Percentiles rank a stretch among this genome's conserved stretches.
phyloP scores from a whole-genome alignment of 2,329 filamentous ascomycete species.

The Diaporthe capsici region DNA sequence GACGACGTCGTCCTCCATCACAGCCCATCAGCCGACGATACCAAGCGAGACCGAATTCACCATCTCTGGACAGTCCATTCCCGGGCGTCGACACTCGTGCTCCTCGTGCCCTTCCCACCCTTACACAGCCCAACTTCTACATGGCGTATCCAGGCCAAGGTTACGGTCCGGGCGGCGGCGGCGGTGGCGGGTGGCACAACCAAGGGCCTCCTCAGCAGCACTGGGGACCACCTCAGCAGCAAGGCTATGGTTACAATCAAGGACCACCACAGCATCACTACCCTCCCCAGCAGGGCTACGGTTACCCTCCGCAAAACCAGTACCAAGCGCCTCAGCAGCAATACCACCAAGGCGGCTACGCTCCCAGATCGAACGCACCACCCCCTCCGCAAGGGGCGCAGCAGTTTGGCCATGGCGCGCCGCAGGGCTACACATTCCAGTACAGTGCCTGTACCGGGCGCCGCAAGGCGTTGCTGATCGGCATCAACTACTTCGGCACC shows the following conservation, averaged over 20 bases:
- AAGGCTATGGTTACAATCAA: constrained; percentile 34
- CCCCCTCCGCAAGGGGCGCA: constrained; percentile 66
- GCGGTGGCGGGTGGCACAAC: constrained; percentile 40
- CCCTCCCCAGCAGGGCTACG: constrained; percentile 34
- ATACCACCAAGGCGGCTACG: constrained; percentile 57
- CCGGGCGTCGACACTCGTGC: neutral
- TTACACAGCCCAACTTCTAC: neutral
- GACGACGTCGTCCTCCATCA: neutral
- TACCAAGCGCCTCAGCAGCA: constrained; percentile 46
- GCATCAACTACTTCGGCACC: constrained; percentile 86
- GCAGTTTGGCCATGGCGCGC: constrained; percentile 77
- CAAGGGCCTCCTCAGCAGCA: constrained; percentile 43
- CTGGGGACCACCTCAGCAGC: constrained; percentile 32
- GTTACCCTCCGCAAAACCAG: constrained; percentile 49
- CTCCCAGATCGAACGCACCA: constrained; percentile 53
- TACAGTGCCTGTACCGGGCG: constrained; percentile 82
- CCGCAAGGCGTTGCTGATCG: constrained; percentile 81
- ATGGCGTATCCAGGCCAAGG: constrained; percentile 46
- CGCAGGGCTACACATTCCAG: constrained; percentile 78
- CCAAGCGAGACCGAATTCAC: neutral
- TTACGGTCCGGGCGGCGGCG: constrained; percentile 45
- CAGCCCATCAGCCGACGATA: constrained; percentile 3
- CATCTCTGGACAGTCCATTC: neutral
- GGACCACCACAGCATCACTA: constrained; percentile 34
- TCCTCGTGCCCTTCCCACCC: neutral